phyloP scores from a whole-genome alignment of 148 eudicot genomes.

The Arbutus unedo region DNA sequence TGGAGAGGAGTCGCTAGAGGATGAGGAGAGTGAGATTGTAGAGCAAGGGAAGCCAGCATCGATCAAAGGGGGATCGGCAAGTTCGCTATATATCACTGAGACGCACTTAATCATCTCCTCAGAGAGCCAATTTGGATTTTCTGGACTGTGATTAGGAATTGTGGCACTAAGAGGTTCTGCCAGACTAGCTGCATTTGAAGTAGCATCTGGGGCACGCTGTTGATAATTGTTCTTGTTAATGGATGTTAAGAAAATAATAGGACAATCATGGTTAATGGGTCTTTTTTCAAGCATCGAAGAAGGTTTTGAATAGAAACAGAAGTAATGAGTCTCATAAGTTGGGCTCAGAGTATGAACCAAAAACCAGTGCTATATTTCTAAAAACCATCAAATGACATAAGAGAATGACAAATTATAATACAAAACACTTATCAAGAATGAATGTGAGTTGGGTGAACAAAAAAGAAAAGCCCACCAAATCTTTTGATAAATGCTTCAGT shows the following conservation, averaged over 20 bases:
- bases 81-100: slow-evolving; percentile 52
- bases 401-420: neutral
- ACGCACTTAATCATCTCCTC: slow-evolving; percentile 82
- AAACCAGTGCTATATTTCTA: neutral
- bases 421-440: neutral
- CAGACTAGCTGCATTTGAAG: slow-evolving; percentile 32
- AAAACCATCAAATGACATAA: neutral
- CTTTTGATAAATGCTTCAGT: neutral
- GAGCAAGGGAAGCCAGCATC: slow-evolving; percentile 40
- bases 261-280: neutral
- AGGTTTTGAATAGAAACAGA: neutral
- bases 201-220: slow-evolving; percentile 37
- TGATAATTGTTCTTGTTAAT: neutral
- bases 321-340: neutral
- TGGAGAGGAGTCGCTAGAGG: slow-evolving; percentile 40
- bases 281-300: neutral
- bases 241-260: neutral
- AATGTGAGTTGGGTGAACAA: neutral
- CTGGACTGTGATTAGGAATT: slow-evolving; percentile 29
- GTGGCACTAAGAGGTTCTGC: slow-evolving; percentile 73
- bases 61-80: slow-evolving; percentile 45
- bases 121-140: slow-evolving; percentile 65
- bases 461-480: neutral
- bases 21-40: slow-evolving; percentile 39
- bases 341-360: neutral